These are phyloP conservation scores for Populus deltoides DNA, from an alignment of 345 rosid species.

Conservation along the genomic window DNA sequence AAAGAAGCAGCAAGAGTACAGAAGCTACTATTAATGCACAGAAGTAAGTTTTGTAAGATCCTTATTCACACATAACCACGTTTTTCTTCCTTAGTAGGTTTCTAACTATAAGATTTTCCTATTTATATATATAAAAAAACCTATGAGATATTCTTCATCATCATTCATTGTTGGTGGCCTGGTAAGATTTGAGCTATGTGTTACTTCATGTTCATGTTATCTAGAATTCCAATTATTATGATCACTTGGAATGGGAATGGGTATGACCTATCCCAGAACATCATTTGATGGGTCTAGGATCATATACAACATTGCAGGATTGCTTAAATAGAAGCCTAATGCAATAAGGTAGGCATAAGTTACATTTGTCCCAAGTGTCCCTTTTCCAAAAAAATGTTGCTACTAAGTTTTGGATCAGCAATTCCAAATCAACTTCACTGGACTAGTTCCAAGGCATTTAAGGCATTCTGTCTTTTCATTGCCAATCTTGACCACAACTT, in stretches of 20 bases:
- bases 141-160: background rate
- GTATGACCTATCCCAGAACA: background rate
- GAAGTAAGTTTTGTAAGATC: conserved; percentile 32
- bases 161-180: background rate
- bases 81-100: background rate
- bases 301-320: conserved; percentile 3
- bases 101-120: background rate
- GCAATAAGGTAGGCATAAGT: background rate
- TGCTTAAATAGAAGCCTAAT: background rate
- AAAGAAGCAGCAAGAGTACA: conserved; percentile 22
- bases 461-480: background rate
- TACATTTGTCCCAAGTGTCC: background rate
- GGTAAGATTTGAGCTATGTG: background rate
- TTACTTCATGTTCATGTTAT: background rate
- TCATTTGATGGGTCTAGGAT: background rate
- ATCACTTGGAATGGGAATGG: background rate
- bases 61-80: background rate
- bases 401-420: background rate
- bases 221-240: background rate
- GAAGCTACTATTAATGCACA: conserved; percentile 21
- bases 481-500: background rate
- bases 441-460: background rate
- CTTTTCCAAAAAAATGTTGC: background rate
- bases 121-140: background rate
- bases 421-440: background rate